A percentile compares a stretch with the other conserved stretches of the same genome.
phyloP scores from a whole-genome alignment of 2,329 filamentous ascomycete genomes.

The Helotiales sp. region DNA sequence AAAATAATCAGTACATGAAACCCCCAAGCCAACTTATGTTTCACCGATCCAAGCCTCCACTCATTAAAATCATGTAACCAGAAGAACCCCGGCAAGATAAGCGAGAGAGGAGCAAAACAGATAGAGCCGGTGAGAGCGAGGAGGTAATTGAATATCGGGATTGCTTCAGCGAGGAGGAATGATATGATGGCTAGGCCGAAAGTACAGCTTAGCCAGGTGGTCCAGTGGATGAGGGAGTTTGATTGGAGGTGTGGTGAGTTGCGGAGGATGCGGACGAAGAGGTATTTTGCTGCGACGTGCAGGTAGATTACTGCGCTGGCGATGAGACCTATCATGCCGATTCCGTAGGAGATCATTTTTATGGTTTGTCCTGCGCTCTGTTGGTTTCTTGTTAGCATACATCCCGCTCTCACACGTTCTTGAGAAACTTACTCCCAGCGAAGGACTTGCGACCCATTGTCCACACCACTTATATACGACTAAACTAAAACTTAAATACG shows the following conservation, averaged over 20 bases:
- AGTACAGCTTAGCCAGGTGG: conserved; percentile 48
- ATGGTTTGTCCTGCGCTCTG: conserved; percentile 53
- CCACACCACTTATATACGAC: conserved; percentile 56
- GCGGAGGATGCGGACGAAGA: conserved; percentile 53
- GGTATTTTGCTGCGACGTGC: conserved; percentile 51
- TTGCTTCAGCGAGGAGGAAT: conserved; percentile 50
- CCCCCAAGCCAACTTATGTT: conserved; percentile 32
- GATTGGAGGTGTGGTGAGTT: conserved; percentile 48
- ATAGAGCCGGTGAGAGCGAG: conserved; percentile 48
- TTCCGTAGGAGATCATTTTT: conserved; percentile 60
- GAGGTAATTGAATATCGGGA: conserved; percentile 54
- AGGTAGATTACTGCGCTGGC: conserved; percentile 42
- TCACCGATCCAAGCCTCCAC: conserved; percentile 38
- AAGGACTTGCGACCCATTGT: conserved; percentile 59
- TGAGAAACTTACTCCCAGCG: conserved; percentile 44
- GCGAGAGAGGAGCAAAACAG: conserved; percentile 49
- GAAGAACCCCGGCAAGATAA: conserved; percentile 47
- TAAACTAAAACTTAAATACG: conserved; percentile 57
- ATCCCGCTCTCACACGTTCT: not conserved
- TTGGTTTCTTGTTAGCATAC: not conserved
- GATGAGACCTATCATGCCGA: conserved; percentile 53
- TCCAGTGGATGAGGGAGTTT: conserved; percentile 52
- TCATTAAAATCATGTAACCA: conserved; percentile 49
- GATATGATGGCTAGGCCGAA: conserved; percentile 42
- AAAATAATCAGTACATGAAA: conserved; percentile 37